Evolutionary conservation across 257 asterid species (phyloP).

Genomic region (Cruciata laevipes): DNA sequence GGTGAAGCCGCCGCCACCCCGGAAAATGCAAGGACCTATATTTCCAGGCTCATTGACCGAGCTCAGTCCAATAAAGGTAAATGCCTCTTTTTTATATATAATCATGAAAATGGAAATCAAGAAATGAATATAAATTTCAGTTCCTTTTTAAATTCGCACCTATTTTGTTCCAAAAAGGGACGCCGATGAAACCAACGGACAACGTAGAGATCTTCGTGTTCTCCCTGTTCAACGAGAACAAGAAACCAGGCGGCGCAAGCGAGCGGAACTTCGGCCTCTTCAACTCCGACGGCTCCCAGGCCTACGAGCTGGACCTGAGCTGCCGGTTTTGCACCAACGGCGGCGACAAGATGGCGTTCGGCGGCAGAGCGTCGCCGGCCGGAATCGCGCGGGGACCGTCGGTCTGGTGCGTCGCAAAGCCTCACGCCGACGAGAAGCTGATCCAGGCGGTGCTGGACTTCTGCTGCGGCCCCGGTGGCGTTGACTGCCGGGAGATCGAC

Average conservation of each 20-base stretch:
- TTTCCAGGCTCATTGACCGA: constrained; percentile 29
- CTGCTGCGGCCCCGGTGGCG: constrained; percentile 55
- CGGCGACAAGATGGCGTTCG: constrained; percentile 22
- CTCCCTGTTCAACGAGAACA: constrained; percentile 53
- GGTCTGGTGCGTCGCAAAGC: constrained; percentile 72
- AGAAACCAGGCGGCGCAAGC: constrained; percentile 42
- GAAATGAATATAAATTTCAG: too few species aligned
- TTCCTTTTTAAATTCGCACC: too few species aligned
- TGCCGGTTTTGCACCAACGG: constrained; percentile 37
- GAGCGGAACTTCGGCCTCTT: constrained; percentile 64
- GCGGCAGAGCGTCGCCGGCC: constrained; percentile 23
- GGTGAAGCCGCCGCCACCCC: constrained; percentile 44
- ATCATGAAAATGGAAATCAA: too few species aligned
- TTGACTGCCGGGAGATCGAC: constrained; percentile 44
- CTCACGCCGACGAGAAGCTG: constrained; percentile 55
- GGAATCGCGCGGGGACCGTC: constrained; percentile 44
- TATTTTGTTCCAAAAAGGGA: constrained; percentile 22
- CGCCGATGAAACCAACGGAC: constrained; percentile 49
- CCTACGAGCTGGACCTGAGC: constrained; percentile 50
- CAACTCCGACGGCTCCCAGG: constrained; percentile 43
- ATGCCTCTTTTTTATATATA: too few species aligned
- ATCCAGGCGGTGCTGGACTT: constrained; percentile 40
- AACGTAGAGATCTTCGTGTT: constrained; percentile 39
- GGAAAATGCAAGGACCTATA: constrained; percentile 46
- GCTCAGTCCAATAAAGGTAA: constrained; percentile 26